Percentiles rank a stretch among this genome's conserved stretches.
Evolutionary conservation across 2,329 filamentous ascomycete species (phyloP).

Genomic region (Blastomyces parvus): DNA sequence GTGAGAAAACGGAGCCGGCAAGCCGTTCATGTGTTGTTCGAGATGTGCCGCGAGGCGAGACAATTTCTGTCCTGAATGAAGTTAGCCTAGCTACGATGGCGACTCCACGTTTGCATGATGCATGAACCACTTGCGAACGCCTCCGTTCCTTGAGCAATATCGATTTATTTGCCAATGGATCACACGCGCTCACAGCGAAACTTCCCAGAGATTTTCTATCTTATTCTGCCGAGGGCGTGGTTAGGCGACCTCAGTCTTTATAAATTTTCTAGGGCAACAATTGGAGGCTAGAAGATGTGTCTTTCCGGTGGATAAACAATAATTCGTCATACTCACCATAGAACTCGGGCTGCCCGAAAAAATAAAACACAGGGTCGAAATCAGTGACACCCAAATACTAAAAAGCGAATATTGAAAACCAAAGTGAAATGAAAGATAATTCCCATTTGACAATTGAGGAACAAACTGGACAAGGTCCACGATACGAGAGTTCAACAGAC

Average conservation of each 20-base stretch:
- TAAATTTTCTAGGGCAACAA: background rate
- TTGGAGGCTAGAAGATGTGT: background rate
- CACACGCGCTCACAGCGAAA: background rate
- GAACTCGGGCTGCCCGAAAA: background rate
- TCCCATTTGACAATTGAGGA: slow-evolving; percentile 1
- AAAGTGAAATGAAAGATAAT: background rate
- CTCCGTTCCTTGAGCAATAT: background rate
- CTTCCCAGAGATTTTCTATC: background rate
- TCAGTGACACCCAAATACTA: background rate
- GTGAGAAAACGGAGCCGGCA: background rate
- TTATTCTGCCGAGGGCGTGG: background rate
- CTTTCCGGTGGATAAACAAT: background rate
- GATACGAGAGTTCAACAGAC: background rate
- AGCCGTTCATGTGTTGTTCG: background rate
- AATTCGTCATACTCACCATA: background rate
- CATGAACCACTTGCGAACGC: background rate
- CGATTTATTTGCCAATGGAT: background rate
- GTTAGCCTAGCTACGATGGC: background rate
- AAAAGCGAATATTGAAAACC: background rate
- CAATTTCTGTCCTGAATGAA: background rate
- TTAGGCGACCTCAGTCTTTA: background rate
- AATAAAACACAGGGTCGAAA: background rate
- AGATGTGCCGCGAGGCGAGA: background rate
- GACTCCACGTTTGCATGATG: background rate
- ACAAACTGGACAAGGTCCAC: background rate